Evolutionary conservation across 148 eudicot species (phyloP).

Genomic region (Rhododendron ferrugineum): DNA sequence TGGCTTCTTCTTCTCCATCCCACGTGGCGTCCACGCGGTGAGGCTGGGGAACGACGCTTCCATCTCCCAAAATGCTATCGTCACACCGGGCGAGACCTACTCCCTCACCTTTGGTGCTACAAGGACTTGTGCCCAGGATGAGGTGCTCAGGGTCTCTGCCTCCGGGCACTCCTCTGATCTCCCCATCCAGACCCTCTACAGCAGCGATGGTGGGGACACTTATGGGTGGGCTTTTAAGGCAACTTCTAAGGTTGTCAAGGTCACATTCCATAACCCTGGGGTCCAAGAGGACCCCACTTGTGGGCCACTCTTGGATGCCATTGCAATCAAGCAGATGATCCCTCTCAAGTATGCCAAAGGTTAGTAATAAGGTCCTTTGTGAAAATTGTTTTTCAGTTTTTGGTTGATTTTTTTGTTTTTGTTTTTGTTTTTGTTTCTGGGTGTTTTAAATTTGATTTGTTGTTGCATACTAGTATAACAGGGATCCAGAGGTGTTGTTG

Average conservation of each 20-base stretch:
- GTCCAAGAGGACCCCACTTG: conserved; percentile 67
- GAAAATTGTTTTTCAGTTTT: not conserved
- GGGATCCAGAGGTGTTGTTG: too few relatives aligned
- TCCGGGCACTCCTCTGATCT: conserved; percentile 34
- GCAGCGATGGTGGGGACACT: conserved; percentile 73
- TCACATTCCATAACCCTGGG: conserved; percentile 71
- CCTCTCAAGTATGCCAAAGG: conserved; percentile 33
- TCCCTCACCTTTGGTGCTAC: conserved; percentile 38
- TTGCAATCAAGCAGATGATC: conserved; percentile 55
- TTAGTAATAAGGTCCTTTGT: not conserved
- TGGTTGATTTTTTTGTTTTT: not conserved
- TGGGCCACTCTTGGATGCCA: conserved; percentile 72
- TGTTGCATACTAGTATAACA: not conserved
- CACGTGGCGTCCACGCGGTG: conserved; percentile 40
- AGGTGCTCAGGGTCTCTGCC: conserved; percentile 35
- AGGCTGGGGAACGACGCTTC: conserved; percentile 47
- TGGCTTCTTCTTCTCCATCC: conserved; percentile 55
- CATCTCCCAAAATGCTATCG: conserved; percentile 15
- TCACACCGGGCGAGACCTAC: conserved; percentile 16
- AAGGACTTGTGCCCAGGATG: conserved; percentile 53
- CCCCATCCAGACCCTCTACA: conserved; percentile 66
- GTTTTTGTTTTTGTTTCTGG: not conserved
- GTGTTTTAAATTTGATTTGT: not conserved
- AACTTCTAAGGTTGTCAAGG: conserved; percentile 29
- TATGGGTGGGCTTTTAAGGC: conserved; percentile 73